A percentile compares a stretch with the other conserved stretches of the same genome.
Conservation (phyloP, 495 filamentous ascomycete genomes). For the Xylaria intraflava region DNA sequence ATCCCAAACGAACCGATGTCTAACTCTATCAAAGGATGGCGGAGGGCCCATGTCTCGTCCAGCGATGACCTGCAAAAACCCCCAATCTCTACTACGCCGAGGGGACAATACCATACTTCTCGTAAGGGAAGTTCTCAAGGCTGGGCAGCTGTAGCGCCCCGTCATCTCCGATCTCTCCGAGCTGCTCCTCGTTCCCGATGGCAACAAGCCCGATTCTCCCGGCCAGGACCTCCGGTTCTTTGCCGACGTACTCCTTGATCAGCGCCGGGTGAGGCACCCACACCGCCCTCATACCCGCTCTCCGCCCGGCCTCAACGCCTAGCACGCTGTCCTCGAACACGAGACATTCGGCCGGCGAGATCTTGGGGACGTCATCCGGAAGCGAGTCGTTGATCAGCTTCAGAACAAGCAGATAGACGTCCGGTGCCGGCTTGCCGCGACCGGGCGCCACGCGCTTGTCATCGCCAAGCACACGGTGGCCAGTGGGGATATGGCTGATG, state of each 20-base stretch:
- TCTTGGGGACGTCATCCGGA: constrained; percentile 19
- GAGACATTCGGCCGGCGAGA: constrained; percentile 65
- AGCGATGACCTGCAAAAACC: too few species aligned
- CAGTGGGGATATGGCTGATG: constrained; percentile 19
- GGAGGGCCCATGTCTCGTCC: too few species aligned
- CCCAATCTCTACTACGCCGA: neutral
- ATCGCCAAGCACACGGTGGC: constrained; percentile 65
- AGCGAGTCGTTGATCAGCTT: constrained; percentile 62
- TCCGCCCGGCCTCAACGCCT: constrained; percentile 73
- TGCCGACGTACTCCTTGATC: constrained; percentile 55
- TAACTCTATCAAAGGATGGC: too few species aligned
- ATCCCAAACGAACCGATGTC: too few species aligned
- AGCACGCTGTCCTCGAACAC: constrained; percentile 88
- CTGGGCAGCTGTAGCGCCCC: constrained; percentile 52
- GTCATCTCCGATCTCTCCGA: constrained; percentile 54
- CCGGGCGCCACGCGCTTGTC: constrained; percentile 64
- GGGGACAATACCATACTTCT: constrained; percentile 25
- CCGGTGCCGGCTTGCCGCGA: constrained; percentile 79
- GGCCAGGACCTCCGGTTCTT: constrained; percentile 70
- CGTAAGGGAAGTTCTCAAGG: constrained; percentile 63
- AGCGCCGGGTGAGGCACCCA: constrained; percentile 79
- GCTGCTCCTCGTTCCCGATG: constrained; percentile 35
- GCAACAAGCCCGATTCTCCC: constrained; percentile 58
- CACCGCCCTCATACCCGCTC: constrained; percentile 82
- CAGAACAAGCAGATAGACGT: constrained; percentile 78